These are phyloP conservation scores for Parsonsia alboflavescens DNA, from an alignment of 257 asterid species.

Conservation along the genomic window DNA sequence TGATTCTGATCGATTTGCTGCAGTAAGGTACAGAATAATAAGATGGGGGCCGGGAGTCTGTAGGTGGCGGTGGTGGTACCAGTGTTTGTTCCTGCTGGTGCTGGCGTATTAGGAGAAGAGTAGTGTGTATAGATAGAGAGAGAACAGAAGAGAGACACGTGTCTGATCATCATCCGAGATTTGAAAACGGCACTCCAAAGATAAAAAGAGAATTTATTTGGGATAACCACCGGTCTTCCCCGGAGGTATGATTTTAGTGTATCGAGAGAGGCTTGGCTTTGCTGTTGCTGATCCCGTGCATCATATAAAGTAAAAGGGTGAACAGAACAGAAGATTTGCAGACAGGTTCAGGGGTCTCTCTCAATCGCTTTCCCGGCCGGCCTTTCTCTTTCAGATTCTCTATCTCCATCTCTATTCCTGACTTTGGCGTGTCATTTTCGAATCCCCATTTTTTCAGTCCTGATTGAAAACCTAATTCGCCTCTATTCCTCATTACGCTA, in stretches of 20 bases:
- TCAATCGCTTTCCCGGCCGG: not conserved
- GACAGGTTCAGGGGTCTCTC: not conserved
- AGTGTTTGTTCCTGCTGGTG: too few relatives aligned
- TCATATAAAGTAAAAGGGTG: too few relatives aligned
- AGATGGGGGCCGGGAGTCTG: too few relatives aligned
- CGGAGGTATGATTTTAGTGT: too few relatives aligned
- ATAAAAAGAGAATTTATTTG: too few relatives aligned
- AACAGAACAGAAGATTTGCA: not conserved
- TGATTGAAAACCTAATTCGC: too few relatives aligned
- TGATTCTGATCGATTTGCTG: not conserved
- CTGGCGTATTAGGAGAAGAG: not conserved
- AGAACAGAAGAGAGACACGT: not conserved
- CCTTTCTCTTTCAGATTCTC: slow-evolving; percentile 10
- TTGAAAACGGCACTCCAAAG: slow-evolving; percentile 3
- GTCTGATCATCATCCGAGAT: not conserved
- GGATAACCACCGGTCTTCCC: too few relatives aligned
- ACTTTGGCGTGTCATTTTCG: slow-evolving; percentile 12
- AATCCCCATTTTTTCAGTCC: not conserved
- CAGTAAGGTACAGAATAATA: not conserved
- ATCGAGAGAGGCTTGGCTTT: too few relatives aligned
- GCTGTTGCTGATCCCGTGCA: too few relatives aligned
- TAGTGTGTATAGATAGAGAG: not conserved
- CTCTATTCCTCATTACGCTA: not conserved
- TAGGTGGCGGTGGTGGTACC: not conserved
- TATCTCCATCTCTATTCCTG: not conserved